Percentiles rank a stretch among this genome's conserved stretches.
Evolutionary conservation across 1,139 yeast genomes (phyloP).

Genomic region (Magnusiomyces suaveolens): DNA sequence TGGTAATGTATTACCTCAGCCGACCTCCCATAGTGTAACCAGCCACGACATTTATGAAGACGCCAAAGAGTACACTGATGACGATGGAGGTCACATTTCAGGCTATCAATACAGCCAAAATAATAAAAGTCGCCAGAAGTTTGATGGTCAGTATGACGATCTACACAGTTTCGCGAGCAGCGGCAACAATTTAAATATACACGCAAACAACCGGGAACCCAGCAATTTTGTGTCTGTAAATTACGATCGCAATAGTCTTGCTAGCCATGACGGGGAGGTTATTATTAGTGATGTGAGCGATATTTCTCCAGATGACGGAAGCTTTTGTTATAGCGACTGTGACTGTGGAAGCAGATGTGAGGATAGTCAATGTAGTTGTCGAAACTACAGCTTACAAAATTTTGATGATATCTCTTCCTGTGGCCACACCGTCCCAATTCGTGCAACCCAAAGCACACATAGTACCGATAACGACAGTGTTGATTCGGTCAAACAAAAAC

Average conservation of each 20-base stretch:
- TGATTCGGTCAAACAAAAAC: not conserved
- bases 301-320: not conserved
- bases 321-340: conserved; percentile 1
- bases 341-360: conserved; percentile 1
- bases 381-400: not conserved
- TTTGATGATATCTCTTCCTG: not conserved
- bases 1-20: not conserved
- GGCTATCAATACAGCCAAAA: not conserved
- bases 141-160: not conserved
- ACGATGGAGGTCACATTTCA: not conserved
- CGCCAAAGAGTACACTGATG: not conserved
- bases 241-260: not conserved
- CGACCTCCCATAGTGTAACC: not conserved
- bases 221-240: not conserved
- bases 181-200: not conserved
- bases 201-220: not conserved
- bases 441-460: not conserved
- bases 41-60: not conserved
- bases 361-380: not conserved
- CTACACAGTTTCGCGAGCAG: not conserved
- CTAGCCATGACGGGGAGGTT: not conserved
- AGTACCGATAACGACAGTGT: not conserved
- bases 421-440: not conserved
- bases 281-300: not conserved
- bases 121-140: not conserved